Base-by-base conservation (phyloP, 164 flowering plant genomes). In the Brasenia schreberi region DNA sequence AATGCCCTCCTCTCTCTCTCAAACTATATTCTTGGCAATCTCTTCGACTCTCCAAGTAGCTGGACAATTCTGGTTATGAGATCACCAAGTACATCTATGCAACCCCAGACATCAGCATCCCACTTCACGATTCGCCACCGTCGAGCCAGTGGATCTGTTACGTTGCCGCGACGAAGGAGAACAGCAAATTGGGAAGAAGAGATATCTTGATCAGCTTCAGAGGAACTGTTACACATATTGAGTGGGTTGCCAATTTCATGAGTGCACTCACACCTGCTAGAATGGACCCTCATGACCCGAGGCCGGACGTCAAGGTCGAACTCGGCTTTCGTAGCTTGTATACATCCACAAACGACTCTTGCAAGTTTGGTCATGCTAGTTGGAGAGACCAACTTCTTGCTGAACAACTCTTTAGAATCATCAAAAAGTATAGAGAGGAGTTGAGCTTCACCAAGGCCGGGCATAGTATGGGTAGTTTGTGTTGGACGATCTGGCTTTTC, bases 401-500 rank as follows among this genome's bases (percentile, higher is more conserved):
- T 0, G 79, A 76, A 64, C n/a, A 23, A 23, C 43, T 73, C 3
- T 62, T 66, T 2, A 33, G 74, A n/a, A 23, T 76, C 1, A 43
- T 70, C 2, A 53, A 66, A 3, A 62, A 18, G 7, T 73, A 76
- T 18, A 68, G 23, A 14, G 82, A 89, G 69, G 84, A 87, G 53
- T 9, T 86, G 61, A 87, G 91, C 75, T 79, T 89, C 18, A 83
- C 89, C 0, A n/a, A 87, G 33, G 84, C 87, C 0, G 93, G 96
- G 0, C 96, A 89, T 45, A 89, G 96, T 75, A 81, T 89, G 88
- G 93, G 96, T 60, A 83, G 92, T n/a, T n/a, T n/a, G 27, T 23
- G 27, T 23, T 23, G 27, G 27, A 23, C 27, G 2, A 23, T 23
- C 27, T 23, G 27, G 27, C 27, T 23, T 23, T 23, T 23, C 27